Conservation (phyloP, 179 eudicot genomes). For the Patellifolia procumbens region DNA sequence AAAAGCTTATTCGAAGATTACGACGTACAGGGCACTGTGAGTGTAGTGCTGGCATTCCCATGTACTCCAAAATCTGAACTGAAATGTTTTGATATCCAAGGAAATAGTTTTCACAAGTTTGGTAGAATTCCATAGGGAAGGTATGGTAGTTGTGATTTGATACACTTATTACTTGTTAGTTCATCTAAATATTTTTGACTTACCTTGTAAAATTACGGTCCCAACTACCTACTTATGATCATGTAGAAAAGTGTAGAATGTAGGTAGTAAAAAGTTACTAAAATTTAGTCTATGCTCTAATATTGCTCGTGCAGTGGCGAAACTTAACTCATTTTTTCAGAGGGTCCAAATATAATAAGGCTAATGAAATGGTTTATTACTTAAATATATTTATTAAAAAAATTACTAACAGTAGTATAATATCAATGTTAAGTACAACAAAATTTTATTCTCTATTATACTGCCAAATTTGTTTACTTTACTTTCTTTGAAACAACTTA, state of each 20-base stretch:
- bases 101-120: not conserved
- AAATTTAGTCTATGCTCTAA: not conserved
- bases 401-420: too few relatives aligned
- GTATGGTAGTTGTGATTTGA: conserved; percentile 18
- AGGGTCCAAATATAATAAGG: too few relatives aligned
- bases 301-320: too few relatives aligned
- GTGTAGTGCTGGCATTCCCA: not conserved
- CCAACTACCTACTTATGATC: not conserved
- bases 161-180: conserved; percentile 3
- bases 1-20: too few relatives aligned
- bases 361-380: too few relatives aligned
- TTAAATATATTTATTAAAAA: too few relatives aligned
- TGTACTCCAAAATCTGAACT: not conserved
- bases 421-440: too few relatives aligned
- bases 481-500: too few relatives aligned
- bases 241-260: not conserved
- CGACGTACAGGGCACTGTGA: too few relatives aligned
- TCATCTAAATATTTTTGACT: conserved; percentile 13
- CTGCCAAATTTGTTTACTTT: too few relatives aligned
- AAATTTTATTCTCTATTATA: too few relatives aligned
- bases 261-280: not conserved
- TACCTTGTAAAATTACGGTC: not conserved
- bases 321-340: too few relatives aligned
- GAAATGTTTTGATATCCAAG: not conserved
- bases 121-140: conserved; percentile 10